A percentile compares a stretch with the other conserved stretches of the same genome.
Evolutionary conservation across 2,329 filamentous ascomycete species (phyloP).

Genomic region (Thelonectria olida): DNA sequence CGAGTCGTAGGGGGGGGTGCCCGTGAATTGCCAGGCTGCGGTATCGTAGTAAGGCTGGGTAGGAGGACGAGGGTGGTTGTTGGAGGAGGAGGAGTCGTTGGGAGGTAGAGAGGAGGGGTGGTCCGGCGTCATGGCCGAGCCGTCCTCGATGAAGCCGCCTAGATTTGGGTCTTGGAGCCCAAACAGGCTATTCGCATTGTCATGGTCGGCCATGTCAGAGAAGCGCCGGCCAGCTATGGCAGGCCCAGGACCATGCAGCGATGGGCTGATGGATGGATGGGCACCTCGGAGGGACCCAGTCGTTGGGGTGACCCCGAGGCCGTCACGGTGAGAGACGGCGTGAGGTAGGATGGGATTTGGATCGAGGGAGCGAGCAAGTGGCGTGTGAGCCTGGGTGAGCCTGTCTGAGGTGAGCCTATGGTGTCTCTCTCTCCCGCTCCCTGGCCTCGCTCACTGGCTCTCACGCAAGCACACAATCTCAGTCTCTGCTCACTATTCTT

Average conservation of each 20-base stretch:
- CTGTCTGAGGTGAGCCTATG: conserved; percentile 14
- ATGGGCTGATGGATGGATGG: conserved; percentile 40
- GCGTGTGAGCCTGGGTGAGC: conserved; percentile 21
- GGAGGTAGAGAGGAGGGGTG: conserved; percentile 40
- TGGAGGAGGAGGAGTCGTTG: conserved; percentile 48
- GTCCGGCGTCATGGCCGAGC: conserved; percentile 45
- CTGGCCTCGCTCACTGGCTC: background rate
- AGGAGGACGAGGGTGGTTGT: conserved; percentile 29
- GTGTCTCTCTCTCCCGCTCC: background rate
- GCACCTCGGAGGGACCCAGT: conserved; percentile 31
- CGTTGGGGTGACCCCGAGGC: conserved; percentile 23
- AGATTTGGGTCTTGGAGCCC: conserved; percentile 55
- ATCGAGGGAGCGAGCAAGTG: conserved; percentile 10
- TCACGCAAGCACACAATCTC: conserved; percentile 5
- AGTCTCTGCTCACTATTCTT: background rate
- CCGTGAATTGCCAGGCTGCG: conserved; percentile 59
- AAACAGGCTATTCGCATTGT: conserved; percentile 52
- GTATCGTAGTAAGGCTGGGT: conserved; percentile 46
- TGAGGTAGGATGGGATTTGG: conserved; percentile 14
- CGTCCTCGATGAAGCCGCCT: conserved; percentile 47
- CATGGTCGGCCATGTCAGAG: conserved; percentile 52
- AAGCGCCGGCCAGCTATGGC: conserved; percentile 41
- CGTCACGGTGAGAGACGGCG: conserved; percentile 27
- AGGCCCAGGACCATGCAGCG: conserved; percentile 40
- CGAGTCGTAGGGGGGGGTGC: conserved; percentile 57